Base-by-base conservation (phyloP, 495 filamentous ascomycete genomes). In the Barbatosphaeria neglecta region DNA sequence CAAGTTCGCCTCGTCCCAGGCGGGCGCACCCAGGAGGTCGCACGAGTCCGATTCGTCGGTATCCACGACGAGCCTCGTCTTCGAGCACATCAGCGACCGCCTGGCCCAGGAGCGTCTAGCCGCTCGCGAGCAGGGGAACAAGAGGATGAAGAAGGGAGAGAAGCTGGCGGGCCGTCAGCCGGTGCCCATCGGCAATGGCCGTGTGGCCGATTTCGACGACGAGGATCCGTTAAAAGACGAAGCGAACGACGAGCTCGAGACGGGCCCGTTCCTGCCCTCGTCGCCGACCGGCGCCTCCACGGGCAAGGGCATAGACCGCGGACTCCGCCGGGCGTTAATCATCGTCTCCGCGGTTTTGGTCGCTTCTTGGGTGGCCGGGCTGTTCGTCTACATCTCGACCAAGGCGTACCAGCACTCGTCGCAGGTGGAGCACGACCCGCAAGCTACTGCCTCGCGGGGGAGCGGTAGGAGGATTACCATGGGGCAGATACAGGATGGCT, bases 391-490 rank as follows among this genome's bases (percentile, higher is more conserved):
- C 63, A 51, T 96, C 43, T 71, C 73, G 2, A 69, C 74, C 35
- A 80, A 82, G 51, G 64, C 75, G 35, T 86, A 86, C 62, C 72
- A 76, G 59, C 77, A 78, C 55, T 56, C 74, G 6, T 78, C 80
- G 18, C 65, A 68, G 19, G 62, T 63, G 43, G 77, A 78, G 17
- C 81, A 89, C 54, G 78, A 90, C 56, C 81, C 83, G 18, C 65
- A 75, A 16, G 80, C 82, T 10, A 83, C 85, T 1, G 65, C 67
- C 15, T 68, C 74, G 28, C 72, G 69, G 24, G 86, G 83, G 22
- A 75, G 75, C 25, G 87, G 86, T 11, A 92, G 83, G 64, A 76
- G 80, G 33, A 72, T 97, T 25, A 90, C 85, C 3, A 65, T 97
- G 15, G 79, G 90, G 41, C 83, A 95, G 55, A 79, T 95, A 10